These are phyloP conservation scores for Tylopilus intermedius DNA, from an alignment of 768 basidiomycete species.

Conservation along the genomic window DNA sequence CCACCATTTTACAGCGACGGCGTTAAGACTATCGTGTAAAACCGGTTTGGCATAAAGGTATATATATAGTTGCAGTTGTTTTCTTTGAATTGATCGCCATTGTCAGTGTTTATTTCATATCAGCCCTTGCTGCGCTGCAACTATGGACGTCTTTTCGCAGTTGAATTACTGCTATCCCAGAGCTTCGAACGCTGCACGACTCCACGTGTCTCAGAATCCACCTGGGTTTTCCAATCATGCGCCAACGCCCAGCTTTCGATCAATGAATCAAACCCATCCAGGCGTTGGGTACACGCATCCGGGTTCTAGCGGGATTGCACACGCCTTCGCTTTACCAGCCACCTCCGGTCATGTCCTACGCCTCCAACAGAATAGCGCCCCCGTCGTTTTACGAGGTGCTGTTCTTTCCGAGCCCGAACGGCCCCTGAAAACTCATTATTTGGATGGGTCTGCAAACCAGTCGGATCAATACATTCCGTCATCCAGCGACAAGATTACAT, in stretches of 20 bases:
- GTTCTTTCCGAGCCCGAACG: neutral
- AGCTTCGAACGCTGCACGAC: neutral
- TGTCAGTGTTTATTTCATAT: neutral
- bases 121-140: too few species aligned
- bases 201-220: constrained; percentile 2
- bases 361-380: neutral
- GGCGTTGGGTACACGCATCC: neutral
- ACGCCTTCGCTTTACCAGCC: neutral
- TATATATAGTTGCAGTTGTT: constrained; percentile 1
- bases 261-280: neutral
- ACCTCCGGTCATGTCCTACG: neutral
- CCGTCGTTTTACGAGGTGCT: neutral
- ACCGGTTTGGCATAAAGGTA: constrained; percentile 12
- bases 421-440: neutral
- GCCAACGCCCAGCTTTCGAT: neutral
- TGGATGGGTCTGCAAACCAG: neutral
- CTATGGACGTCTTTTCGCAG: constrained; percentile 15
- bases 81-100: neutral
- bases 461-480: constrained; percentile 26
- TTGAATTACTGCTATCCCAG: constrained; percentile 17
- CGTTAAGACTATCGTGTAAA: neutral
- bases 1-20: neutral
- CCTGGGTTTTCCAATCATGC: neutral
- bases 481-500: constrained; percentile 27
- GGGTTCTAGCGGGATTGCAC: neutral